Base-by-base conservation (phyloP, 768 basidiomycete species). In the Arthromyces matolae region DNA sequence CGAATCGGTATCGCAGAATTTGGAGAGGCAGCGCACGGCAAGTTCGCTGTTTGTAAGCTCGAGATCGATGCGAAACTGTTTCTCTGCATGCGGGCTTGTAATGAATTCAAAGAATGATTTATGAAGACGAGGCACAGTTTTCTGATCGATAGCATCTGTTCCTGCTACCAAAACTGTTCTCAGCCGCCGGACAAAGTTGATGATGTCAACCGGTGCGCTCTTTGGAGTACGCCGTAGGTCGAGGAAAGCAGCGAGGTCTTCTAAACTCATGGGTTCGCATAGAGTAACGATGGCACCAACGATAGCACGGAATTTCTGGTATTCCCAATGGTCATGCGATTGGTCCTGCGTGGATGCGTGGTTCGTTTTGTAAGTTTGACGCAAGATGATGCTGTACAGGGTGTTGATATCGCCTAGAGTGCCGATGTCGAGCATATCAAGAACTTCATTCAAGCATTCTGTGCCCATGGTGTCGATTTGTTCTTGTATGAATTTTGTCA, bases 121-220 rank as follows among this genome's bases (percentile, higher is more conserved):
- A n/a, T n/a, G 50, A 19, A 55, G 41, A 8, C 54, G 54, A 4
- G 54, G 54, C 10, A 56, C 24, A 12, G 54, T 56, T 20, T 25
- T 27, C 12, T 27, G 29, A 24, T 49, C 33, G 16, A 56, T 35
- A 8, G 33, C 40, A 18, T 49, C 27, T n/a, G 46, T 43, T 5
- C 54, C 54, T 1, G 54, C 47, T 6, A 56, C 51, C 8, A 56
- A 32, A 22, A 56, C 47, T 10, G 54, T 52, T 28, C 52, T 33
- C 12, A 57, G 45, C 13, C 52, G 36, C 10, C 45, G 52, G 19
- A 53, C 50, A 37, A 50, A 51, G 18, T 51, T 38, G 13, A 45
- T 34, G 24, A 57, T n/a, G 33, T 57, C 55, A 3, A 57, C 51
- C 3, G 45, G 32, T 2, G 42, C 12, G 19, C 45, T 32, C 2